Conservation (phyloP, 2,329 filamentous ascomycete species). For the Aspergillus sergii region DNA sequence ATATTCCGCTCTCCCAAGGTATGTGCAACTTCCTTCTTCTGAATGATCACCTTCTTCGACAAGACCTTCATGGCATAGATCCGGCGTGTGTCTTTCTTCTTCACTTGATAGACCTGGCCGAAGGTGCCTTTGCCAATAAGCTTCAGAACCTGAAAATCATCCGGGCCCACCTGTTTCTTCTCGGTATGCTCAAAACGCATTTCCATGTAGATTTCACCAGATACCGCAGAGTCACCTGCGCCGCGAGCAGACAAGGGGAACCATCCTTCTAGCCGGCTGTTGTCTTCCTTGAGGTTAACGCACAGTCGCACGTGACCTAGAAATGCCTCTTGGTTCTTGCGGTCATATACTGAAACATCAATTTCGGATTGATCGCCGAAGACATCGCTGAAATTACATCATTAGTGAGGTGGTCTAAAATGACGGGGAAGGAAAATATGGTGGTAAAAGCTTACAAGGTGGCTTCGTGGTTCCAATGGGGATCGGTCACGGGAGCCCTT, state of each 20-base stretch:
- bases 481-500: slow-evolving; percentile 73
- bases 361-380: slow-evolving; percentile 88
- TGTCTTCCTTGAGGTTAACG: slow-evolving; percentile 68
- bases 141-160: slow-evolving; percentile 93
- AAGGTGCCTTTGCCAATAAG: slow-evolving; percentile 98
- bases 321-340: slow-evolving; percentile 81
- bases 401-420: slow-evolving; percentile 30
- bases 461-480: slow-evolving; percentile 94
- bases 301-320: slow-evolving; percentile 86
- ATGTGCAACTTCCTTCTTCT: slow-evolving; percentile 98
- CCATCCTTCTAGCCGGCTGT: slow-evolving; percentile 79
- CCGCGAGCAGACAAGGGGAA: slow-evolving; percentile 79
- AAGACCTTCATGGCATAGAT: slow-evolving; percentile 99
- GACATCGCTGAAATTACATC: slow-evolving; percentile 69
- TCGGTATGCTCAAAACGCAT: slow-evolving; percentile 84
- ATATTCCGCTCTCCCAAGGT: slow-evolving; percentile 98
- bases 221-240: slow-evolving; percentile 73
- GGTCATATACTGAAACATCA: slow-evolving; percentile 92
- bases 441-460: slow-evolving; percentile 71
- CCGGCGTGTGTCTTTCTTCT: slow-evolving; percentile 91
- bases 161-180: slow-evolving; percentile 88
- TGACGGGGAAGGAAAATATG: not conserved
- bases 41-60: slow-evolving; percentile 99
- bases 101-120: slow-evolving; percentile 96
- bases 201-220: slow-evolving; percentile 85